These are phyloP conservation scores for Penicillium psychrosexuale DNA, from an alignment of 2,329 filamentous ascomycete species.

Conservation along the genomic window DNA sequence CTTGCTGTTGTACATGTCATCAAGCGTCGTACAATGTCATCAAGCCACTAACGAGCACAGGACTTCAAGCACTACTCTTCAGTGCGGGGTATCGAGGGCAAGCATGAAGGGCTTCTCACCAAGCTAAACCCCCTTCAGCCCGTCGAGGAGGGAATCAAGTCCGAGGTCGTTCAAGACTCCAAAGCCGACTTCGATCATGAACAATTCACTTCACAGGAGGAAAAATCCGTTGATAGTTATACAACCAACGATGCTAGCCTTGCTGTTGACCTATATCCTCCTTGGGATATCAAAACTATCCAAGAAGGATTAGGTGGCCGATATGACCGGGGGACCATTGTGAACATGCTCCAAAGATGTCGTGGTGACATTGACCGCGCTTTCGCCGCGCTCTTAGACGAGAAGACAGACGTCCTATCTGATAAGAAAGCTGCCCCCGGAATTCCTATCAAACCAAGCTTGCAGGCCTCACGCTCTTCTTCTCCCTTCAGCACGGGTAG, in stretches of 20 bases:
- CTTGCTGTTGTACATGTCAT: not conserved
- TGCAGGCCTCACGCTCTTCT: conserved; percentile 41
- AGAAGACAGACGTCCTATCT: conserved; percentile 31
- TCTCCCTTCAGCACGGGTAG: conserved; percentile 43
- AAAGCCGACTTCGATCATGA: not conserved
- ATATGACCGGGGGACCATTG: conserved; percentile 51
- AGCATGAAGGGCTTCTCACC: conserved; percentile 54
- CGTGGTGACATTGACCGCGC: conserved; percentile 55
- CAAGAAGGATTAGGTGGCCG: conserved; percentile 51
- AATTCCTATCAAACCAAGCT: conserved; percentile 30
- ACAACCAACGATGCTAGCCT: conserved; percentile 12
- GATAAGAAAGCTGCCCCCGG: conserved; percentile 22
- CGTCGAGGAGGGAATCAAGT: not conserved
- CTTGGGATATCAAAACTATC: conserved; percentile 57
- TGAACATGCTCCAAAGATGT: conserved; percentile 51
- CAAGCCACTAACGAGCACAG: conserved; percentile 37
- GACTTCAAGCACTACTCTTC: conserved; percentile 66
- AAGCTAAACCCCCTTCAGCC: conserved; percentile 33
- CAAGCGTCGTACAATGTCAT: not conserved
- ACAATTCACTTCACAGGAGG: not conserved
- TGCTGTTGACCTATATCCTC: conserved; percentile 43
- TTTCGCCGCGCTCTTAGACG: conserved; percentile 52
- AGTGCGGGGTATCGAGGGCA: conserved; percentile 59
- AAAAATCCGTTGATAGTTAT: not conserved
- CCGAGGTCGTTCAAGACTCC: conserved; percentile 17